Evolutionary conservation across 1,284 basidiomycete species (phyloP), one percentile per base, ranked within the genome.

Genomic region (Ustilago trichophora): DNA sequence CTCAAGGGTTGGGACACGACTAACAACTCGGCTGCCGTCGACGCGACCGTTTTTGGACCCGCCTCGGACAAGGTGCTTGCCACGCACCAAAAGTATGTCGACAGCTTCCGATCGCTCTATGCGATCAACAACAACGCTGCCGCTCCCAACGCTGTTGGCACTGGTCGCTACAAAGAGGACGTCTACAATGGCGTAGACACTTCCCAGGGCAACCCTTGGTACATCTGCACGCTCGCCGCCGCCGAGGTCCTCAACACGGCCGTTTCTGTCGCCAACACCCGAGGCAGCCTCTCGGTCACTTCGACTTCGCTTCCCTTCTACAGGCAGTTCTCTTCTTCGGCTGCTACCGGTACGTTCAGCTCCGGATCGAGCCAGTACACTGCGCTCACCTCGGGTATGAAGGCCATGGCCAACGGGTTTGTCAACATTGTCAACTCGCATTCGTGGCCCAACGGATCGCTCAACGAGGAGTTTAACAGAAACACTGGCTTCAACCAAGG

Each of bases 141-240:
- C 8, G 51, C 67, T 2, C 64, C 69, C 11, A 27, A 31, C 8
- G 65, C 65, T 16, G 69, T 74, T 4, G 65, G 51, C 7, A 59
- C 57, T 10, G 72, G 72, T 12, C 50, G 72, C 11, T 74, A 74
- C 44, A 35, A 32, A 0, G 52, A 54, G 27, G 72, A 74, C 34
- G 48, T 62, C 3, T 74, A 72, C 55, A 44, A 65, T 21, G 72
- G 72, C 12, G 46, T 50, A 9, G 50, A 42, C 15, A 56, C 49
- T 3, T 58, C 56, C 16, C 41, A 64, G 46, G 72, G 68, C 41
- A 74, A 74, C 50, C 72, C 72, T 12, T 74, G 72, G 72, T 74
- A 54, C 65, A 54, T 74, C 29, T 72, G 68, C 44, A 74, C 72
- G 3, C 52, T 62, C 3, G 65, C 72, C 11, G 60, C 64, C 1